Evolutionary conservation across 2,329 filamentous ascomycete genomes (phyloP).

Genomic region (Fusarium sp.): DNA sequence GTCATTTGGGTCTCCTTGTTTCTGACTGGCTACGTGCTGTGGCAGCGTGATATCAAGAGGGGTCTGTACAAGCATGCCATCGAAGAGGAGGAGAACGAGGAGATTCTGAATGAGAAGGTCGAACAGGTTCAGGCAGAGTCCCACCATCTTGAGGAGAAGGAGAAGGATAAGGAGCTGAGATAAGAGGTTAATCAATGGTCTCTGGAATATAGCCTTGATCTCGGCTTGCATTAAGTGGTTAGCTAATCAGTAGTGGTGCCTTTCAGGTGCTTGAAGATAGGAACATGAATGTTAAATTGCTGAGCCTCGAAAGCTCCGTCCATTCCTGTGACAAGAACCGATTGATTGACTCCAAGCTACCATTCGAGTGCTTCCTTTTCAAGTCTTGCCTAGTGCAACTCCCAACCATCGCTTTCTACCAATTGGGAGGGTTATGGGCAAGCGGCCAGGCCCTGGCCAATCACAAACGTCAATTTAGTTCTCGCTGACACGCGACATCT

Average conservation of each 20-base stretch:
- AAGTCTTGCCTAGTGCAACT: background rate
- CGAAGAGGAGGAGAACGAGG: background rate
- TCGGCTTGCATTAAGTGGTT: background rate
- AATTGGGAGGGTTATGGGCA: background rate
- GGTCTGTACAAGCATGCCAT: background rate
- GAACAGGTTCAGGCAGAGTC: background rate
- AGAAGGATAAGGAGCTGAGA: background rate
- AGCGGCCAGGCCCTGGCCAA: background rate
- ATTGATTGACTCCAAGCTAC: background rate
- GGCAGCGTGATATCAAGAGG: background rate
- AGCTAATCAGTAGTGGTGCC: background rate
- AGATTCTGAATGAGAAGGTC: background rate
- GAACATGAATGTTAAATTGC: background rate
- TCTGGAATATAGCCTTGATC: background rate
- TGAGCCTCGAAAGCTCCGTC: background rate
- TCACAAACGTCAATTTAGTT: background rate
- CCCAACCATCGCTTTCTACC: background rate
- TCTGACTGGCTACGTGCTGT: background rate
- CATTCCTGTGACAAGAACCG: too few species aligned
- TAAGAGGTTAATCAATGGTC: background rate
- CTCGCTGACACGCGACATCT: background rate
- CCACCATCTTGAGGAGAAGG: background rate
- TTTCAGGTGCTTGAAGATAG: too few species aligned
- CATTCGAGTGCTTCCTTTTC: background rate
- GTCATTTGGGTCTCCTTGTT: background rate